These are phyloP conservation scores for Boletus barrowsii DNA, from an alignment of 768 basidiomycete species.

Conservation along the genomic window DNA sequence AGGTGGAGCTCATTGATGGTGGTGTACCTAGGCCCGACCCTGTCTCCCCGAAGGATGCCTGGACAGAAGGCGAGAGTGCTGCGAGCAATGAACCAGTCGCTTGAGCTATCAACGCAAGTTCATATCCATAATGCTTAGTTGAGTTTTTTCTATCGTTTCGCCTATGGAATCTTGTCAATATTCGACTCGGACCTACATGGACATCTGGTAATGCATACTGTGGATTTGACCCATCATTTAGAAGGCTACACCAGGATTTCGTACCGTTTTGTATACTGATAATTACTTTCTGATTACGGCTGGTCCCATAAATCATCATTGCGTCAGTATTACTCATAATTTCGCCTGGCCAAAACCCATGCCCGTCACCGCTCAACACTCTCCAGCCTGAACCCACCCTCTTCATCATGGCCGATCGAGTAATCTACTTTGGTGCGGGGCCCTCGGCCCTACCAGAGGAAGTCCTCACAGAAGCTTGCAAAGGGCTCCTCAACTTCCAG, in stretches of 20 bases:
- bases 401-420: constrained; percentile 37
- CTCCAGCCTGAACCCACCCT: background rate
- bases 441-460: constrained; percentile 89
- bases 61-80: constrained; percentile 32
- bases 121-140: background rate
- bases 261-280: too few relatives aligned
- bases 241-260: too few relatives aligned
- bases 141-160: background rate
- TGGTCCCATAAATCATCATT: background rate
- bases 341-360: background rate
- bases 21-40: constrained; percentile 11
- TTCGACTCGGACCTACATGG: background rate
- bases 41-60: constrained; percentile 12
- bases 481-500: constrained; percentile 86
- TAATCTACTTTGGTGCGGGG: constrained; percentile 91
- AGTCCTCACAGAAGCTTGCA: constrained; percentile 79
- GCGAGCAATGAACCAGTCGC: constrained; percentile 18
- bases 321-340: background rate
- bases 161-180: background rate
- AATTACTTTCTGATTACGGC: too few relatives aligned
- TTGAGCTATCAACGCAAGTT: constrained; percentile 5
- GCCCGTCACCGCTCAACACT: background rate
- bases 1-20: constrained; percentile 25
- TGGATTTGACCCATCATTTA: too few relatives aligned
- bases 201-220: background rate